Evolutionary conservation across 495 filamentous ascomycete species (phyloP), one percentile per base, ranked within the genome.

Genomic region (Usnea hakonensis): DNA sequence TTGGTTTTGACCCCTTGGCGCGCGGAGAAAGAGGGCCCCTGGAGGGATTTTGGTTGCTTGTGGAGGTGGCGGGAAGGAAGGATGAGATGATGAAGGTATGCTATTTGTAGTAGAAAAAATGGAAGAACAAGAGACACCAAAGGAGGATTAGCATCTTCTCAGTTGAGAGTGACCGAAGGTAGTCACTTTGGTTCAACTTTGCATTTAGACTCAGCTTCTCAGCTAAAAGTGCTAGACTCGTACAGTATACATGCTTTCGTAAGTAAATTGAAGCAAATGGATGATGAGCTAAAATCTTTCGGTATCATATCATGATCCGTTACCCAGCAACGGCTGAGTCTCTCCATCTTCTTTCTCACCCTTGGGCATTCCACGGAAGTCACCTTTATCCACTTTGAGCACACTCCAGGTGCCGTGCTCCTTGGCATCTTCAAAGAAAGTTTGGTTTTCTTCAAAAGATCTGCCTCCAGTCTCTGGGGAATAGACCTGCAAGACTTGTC

Each of bases 361-460:
- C 46, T 72, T 74, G 5, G 78, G 79, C 73, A 83, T 70, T n/a
- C 59, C 60, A 58, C 67, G 63, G 58, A 71, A 83, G 62, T 77
- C 75, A 9, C 81, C 81, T 2, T 71, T 69, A 28, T 73, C 69
- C 16, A 83, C 74, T 58, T 73, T 80, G 33, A 61, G 67, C 8
- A 83, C 82, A 41, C 65, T 69, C 79, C 81, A 83, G 26, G 69
- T 77, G 13, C 70, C 72, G 0, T 73, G 71, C 38, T 80, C 72
- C 63, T 69, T 69, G 5, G 81, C 79, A 28, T 74, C 73, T 41
- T 70, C 67, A 62, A 85, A 84, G 71, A 83, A 83, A 58, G 74
- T 64, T 65, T 82, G 78, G 58, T 83, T 83, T 62, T 81, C 81
- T 61, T 84, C 80, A 57, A 83, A 83, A 48, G 73, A 77, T 44